Conservation (phyloP, 2,329 filamentous ascomycete species). For the Arthrobotrys iridis region DNA sequence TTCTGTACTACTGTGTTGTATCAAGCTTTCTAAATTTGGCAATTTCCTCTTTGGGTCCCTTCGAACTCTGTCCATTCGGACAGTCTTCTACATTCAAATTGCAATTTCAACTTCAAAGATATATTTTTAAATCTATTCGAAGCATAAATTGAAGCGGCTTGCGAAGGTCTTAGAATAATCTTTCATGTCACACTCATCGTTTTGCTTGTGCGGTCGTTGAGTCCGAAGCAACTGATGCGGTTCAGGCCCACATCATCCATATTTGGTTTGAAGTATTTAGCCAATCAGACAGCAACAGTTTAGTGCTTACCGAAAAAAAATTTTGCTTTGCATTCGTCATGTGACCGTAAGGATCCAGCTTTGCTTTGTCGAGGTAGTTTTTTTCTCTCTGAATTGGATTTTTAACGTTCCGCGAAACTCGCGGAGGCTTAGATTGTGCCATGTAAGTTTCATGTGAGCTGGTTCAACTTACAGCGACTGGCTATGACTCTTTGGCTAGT, state of each 20-base stretch:
- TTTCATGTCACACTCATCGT: not conserved
- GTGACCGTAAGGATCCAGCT: slow-evolving; percentile 46
- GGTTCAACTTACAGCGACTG: not conserved
- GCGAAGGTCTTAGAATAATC: not conserved
- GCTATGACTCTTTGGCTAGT: slow-evolving; percentile 10
- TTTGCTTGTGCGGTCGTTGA: not conserved
- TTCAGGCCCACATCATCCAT: slow-evolving; percentile 6
- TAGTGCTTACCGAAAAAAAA: not conserved
- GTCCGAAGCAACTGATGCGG: not conserved
- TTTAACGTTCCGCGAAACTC: slow-evolving; percentile 10
- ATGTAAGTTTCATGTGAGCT: not conserved
- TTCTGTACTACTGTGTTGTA: slow-evolving; percentile 50
- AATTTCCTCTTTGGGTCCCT: slow-evolving; percentile 8
- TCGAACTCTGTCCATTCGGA: not conserved
- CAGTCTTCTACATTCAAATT: too few relatives aligned
- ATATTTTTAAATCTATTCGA: too few relatives aligned
- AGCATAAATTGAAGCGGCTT: too few relatives aligned
- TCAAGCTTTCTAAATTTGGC: slow-evolving; percentile 28
- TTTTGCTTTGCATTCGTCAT: not conserved
- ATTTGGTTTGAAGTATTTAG: too few relatives aligned
- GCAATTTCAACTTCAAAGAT: too few relatives aligned
- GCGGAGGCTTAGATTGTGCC: slow-evolving; percentile 17
- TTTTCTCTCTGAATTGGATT: not conserved
- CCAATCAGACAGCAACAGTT: not conserved
- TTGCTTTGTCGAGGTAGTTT: not conserved